Percentiles rank a stretch among this genome's conserved stretches.
These are phyloP conservation scores for Chlorophyllum brunneum DNA, from an alignment of 768 basidiomycete species.

Conservation along the genomic window DNA sequence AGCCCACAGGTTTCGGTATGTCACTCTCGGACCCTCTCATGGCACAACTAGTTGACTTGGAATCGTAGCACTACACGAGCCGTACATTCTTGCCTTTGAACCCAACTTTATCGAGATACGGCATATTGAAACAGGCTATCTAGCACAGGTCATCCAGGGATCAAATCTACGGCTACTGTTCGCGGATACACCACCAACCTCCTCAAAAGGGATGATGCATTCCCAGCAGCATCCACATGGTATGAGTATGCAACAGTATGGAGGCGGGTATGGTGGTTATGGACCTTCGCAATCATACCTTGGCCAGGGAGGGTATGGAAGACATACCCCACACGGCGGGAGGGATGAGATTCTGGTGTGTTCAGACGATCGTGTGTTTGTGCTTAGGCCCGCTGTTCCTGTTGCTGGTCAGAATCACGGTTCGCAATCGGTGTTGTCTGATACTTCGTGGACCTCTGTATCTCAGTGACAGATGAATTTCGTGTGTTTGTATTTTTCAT, in stretches of 20 bases:
- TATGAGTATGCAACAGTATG: conserved; percentile 13
- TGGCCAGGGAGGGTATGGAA: conserved; percentile 5
- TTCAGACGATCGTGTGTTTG: conserved; percentile 82
- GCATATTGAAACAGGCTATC: conserved; percentile 86
- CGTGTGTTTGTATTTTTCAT: neutral
- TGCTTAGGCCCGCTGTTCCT: conserved; percentile 50
- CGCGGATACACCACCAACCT: conserved; percentile 89
- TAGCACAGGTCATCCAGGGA: conserved; percentile 95
- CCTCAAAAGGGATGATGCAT: conserved; percentile 47
- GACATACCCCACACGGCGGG: conserved; percentile 39
- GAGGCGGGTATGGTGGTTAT: conserved; percentile 29
- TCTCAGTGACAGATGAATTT: conserved; percentile 26
- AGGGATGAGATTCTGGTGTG: conserved; percentile 88
- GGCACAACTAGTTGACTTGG: neutral
- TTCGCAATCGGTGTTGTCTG: conserved; percentile 32
- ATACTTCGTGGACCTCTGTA: conserved; percentile 42
- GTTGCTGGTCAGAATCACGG: conserved; percentile 3
- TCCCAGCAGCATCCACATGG: neutral
- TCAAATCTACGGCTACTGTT: conserved; percentile 88
- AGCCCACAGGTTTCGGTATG: conserved; percentile 91
- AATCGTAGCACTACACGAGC: conserved; percentile 82
- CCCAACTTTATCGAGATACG: conserved; percentile 95
- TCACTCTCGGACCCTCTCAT: conserved; percentile 8
- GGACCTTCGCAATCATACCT: conserved; percentile 17
- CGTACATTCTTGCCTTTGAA: conserved; percentile 95